phyloP scores from a whole-genome alignment of 2,329 filamentous ascomycete species.

The Xylariaceae sp. region DNA sequence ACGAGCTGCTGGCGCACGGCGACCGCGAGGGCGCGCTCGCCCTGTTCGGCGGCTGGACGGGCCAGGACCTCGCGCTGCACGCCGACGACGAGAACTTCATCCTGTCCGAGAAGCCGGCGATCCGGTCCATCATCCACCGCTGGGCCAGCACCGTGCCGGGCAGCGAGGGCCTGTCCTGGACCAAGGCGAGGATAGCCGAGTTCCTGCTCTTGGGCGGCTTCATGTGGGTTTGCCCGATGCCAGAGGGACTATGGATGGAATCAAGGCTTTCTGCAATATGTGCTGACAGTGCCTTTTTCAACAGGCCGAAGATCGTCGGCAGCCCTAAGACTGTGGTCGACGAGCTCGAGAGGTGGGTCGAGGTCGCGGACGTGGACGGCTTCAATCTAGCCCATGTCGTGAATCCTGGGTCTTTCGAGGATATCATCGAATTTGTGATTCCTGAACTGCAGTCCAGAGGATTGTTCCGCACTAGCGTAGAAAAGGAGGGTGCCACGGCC shows the following conservation, averaged over 20 bases:
- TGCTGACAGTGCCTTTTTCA: no score
- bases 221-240: no score
- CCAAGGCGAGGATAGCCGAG: slow-evolving; percentile 34
- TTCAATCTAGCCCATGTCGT: slow-evolving; percentile 18
- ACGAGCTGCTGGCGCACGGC: slow-evolving; percentile 42
- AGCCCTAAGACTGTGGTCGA: slow-evolving; percentile 18
- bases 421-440: slow-evolving; percentile 16
- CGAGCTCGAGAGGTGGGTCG: slow-evolving; percentile 18
- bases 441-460: slow-evolving; percentile 29
- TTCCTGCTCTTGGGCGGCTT: slow-evolving; percentile 29
- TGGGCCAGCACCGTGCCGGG: slow-evolving; percentile 35
- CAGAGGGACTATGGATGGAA: no score
- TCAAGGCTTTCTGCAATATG: no score
- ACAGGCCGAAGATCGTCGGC: slow-evolving; percentile 15
- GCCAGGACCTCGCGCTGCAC: slow-evolving; percentile 49
- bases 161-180: slow-evolving; percentile 32
- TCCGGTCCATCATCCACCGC: slow-evolving; percentile 23
- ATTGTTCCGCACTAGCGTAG: slow-evolving; percentile 17
- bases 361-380: slow-evolving; percentile 15
- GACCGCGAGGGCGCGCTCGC: slow-evolving; percentile 45
- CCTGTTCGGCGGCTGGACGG: slow-evolving; percentile 49
- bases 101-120: slow-evolving; percentile 43
- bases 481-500: slow-evolving; percentile 12
- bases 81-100: slow-evolving; percentile 50
- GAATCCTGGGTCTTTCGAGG: slow-evolving; percentile 18